Base-by-base conservation (phyloP, 768 basidiomycete genomes). In the Rhodotorula sphaerocarpa region DNA sequence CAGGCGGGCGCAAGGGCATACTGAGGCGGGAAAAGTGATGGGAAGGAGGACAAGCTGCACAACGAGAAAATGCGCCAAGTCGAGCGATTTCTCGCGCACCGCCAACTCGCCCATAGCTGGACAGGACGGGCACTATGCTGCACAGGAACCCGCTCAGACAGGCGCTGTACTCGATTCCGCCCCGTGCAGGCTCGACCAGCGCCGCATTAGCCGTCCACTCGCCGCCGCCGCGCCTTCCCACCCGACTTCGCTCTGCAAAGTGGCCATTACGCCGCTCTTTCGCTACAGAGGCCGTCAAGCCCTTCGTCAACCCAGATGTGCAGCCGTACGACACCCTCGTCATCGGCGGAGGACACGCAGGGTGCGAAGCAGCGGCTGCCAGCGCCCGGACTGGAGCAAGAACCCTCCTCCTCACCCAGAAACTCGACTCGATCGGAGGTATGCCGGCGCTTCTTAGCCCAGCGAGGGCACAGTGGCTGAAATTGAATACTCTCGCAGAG, bases 271-370 rank as follows among this genome's bases (percentile, higher is more conserved):
- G 57, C 41, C 33, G 57, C 41, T 5, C 41, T 1, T 23, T 66
- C 42, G 59, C 65, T 2, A 54, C 59, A 27, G 57, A 56, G 20
- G 33, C n/a, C 11, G 21, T 50, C 7, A 10, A 51, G 10, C 25
- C 12, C 12, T 20, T 23, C 2, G 14, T 3, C 11, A 33, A 46
- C 25, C 12, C 21, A 20, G 61, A 52, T 6, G 50, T 27, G 21
- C 41, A 18, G 30, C 33, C 55, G 10, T 66, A 58, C 57, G 65
- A 67, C 31, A 59, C 57, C 1, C 50, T 88, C 70, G 80, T 93
- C 34, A 88, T 93, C 69, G 90, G 90, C 31, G 90, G 86, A 6
- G 90, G 90, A 6, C 90, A 93, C 78, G 90, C 90, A 34, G 90
- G 90, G 2, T 90, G 88, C 70, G 90, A 93, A 73, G 90, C 90